Evolutionary conservation across 768 basidiomycete genomes (phyloP), one percentile per base, ranked within the genome.

Genomic region (Leccinum broughii): DNA sequence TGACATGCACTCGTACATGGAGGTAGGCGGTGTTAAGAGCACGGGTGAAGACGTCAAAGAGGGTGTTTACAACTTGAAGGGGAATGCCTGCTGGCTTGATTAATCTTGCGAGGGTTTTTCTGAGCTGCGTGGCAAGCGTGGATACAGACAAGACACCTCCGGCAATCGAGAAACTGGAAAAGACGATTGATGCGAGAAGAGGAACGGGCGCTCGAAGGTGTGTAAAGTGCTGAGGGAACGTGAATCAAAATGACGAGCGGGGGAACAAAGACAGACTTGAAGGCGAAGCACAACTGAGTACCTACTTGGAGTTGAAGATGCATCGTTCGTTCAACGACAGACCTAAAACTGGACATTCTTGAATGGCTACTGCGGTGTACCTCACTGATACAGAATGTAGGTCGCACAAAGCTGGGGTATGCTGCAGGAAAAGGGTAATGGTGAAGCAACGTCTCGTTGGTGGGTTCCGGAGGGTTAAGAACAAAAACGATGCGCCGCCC

Each of bases 1-100:
- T 56, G 32, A 64, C 50, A 5, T 41, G 51, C 57, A 64, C 58
- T 37, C 66, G 60, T 34, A 57, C 44, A 6, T 54, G 68, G 49
- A 70, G 59, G 30, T 51, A 68, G n/a, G 58, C 57, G 3, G 63
- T 41, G 34, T 59, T 57, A 50, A 72, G n/a, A 13, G 66, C 55
- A 37, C 52, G 55, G n/a, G 55, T 44, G 14, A 72, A 34, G 28
- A 39, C 26, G 22, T 51, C 14, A 49, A 68, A 61, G 26, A 73
- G 37, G 24, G 54, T 28, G 2, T 32, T 24, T 4, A 64, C 24
- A 15, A 22, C 22, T 22, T 22, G 22, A 24, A 60, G 22, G 20
- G 54, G 52, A 20, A 55, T 4, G 13, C 54, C n/a, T 22, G 63
- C 26, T 30, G 56, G 32, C 4, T 46, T 44, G 35, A 54, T 44